These are phyloP conservation scores for Nicotiana benthamiana DNA, from an alignment of 257 asterid genomes.

Conservation along the genomic window DNA sequence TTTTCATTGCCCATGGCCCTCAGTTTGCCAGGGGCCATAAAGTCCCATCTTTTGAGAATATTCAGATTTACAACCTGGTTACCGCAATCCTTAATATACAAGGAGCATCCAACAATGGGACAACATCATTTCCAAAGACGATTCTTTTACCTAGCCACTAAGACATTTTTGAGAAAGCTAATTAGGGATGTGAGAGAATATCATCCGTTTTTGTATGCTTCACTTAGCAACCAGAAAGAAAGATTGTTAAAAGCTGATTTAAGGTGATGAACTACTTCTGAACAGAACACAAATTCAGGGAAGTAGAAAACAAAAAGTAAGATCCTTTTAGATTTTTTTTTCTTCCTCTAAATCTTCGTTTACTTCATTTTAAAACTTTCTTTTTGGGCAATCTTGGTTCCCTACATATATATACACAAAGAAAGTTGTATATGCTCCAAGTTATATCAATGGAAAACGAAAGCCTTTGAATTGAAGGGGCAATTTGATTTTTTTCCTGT, in stretches of 20 bases:
- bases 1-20: conserved; percentile 73
- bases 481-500: conserved; percentile 11
- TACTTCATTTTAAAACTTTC: background rate
- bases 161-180: background rate
- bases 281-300: background rate
- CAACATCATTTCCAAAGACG: conserved; percentile 34
- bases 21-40: conserved; percentile 46
- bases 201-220: background rate
- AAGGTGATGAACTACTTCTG: background rate
- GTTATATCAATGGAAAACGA: conserved; percentile 12
- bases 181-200: background rate
- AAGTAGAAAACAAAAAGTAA: background rate
- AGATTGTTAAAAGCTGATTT: background rate
- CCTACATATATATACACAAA: background rate
- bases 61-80: conserved; percentile 60
- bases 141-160: conserved; percentile 44
- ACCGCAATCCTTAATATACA: conserved; percentile 40
- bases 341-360: background rate
- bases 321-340: background rate
- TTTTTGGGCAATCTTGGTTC: background rate
- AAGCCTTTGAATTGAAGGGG: conserved; percentile 8
- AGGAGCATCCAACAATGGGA: conserved; percentile 67
- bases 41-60: conserved; percentile 62
- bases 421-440: background rate
- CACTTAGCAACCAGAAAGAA: background rate